phyloP scores from a whole-genome alignment of 352 stramenopile genomes.

The Pythium rishiriense region DNA sequence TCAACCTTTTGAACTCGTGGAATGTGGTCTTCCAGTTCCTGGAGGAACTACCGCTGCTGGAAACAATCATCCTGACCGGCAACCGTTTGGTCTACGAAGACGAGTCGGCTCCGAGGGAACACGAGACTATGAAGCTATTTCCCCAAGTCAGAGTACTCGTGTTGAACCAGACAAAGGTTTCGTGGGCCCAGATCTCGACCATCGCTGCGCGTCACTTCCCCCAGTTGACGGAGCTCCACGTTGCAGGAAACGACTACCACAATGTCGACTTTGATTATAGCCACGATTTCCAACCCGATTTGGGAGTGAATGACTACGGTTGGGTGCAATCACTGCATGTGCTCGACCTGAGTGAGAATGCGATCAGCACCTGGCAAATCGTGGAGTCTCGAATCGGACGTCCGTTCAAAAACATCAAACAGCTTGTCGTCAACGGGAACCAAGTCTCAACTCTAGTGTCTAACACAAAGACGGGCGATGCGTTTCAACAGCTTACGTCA shows the following conservation, averaged over 20 bases:
- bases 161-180: slow-evolving; percentile 61
- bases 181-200: slow-evolving; percentile 35
- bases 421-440: slow-evolving; percentile 71
- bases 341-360: slow-evolving; percentile 70
- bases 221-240: slow-evolving; percentile 49
- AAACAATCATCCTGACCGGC: slow-evolving; percentile 73
- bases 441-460: slow-evolving; percentile 52
- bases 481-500: slow-evolving; percentile 50
- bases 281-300: neutral
- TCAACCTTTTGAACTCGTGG: slow-evolving; percentile 75
- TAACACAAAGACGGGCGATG: neutral
- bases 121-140: slow-evolving; percentile 8
- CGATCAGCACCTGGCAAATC: slow-evolving; percentile 45
- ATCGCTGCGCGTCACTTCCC: slow-evolving; percentile 62
- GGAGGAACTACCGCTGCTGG: slow-evolving; percentile 53
- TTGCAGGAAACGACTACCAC: slow-evolving; percentile 54
- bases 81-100: slow-evolving; percentile 49
- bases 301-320: too few relatives aligned
- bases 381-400: slow-evolving; percentile 41
- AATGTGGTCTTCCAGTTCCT: slow-evolving; percentile 43
- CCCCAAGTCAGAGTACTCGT: slow-evolving; percentile 60
- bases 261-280: slow-evolving; percentile 39
- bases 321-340: slow-evolving; percentile 35
- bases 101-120: neutral
- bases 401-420: slow-evolving; percentile 45